These are phyloP conservation scores for Barbarea vulgaris DNA, from an alignment of 345 rosid genomes.

Conservation along the genomic window DNA sequence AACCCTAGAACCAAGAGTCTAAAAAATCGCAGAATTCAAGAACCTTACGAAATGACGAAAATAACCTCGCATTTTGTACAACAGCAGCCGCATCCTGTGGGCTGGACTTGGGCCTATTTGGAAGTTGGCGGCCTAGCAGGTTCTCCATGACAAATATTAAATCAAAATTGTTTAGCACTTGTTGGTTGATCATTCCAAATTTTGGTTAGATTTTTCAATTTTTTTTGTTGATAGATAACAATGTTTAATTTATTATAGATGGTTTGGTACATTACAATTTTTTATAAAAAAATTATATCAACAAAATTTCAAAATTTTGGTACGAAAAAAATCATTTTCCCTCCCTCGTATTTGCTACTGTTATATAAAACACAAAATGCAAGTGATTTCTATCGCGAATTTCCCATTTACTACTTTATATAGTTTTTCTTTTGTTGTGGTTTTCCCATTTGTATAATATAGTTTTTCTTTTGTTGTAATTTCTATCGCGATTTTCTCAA, in stretches of 20 bases:
- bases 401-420: too few species aligned
- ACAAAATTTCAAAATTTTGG: too few species aligned
- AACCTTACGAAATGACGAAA: not conserved
- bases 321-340: too few species aligned
- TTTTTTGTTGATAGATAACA: not conserved
- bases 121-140: not conserved
- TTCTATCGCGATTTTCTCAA: too few species aligned
- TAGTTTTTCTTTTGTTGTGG: too few species aligned
- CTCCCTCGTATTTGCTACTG: not conserved
- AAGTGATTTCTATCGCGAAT: too few species aligned
- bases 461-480: not conserved
- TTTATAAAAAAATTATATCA: too few species aligned
- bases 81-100: not conserved
- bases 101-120: not conserved
- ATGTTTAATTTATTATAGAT: too few species aligned
- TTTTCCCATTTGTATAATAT: too few species aligned
- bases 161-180: not conserved
- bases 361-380: not conserved
- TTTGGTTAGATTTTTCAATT: not conserved
- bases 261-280: not conserved
- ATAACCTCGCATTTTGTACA: constrained; percentile 1
- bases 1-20: constrained; percentile 34
- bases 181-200: not conserved
- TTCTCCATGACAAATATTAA: not conserved
- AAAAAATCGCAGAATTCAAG: constrained; percentile 2